phyloP scores from a whole-genome alignment of 2,329 filamentous ascomycete genomes.

The Nannizziopsis arthrosporioides region DNA sequence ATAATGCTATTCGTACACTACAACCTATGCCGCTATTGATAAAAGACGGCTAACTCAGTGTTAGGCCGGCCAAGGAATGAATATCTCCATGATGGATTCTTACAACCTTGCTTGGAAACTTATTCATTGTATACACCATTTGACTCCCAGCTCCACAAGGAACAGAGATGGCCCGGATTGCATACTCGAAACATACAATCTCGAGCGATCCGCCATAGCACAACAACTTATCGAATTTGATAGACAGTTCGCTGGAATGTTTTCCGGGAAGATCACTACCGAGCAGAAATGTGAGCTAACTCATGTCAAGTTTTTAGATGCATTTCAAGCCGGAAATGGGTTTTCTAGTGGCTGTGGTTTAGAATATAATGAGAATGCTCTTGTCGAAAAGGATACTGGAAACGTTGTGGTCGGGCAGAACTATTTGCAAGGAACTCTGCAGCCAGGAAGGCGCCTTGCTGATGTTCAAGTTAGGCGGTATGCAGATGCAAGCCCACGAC shows the following conservation, averaged over 20 bases:
- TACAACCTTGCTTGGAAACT: constrained; percentile 36
- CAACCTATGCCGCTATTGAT: neutral
- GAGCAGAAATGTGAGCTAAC: constrained; percentile 22
- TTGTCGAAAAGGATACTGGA: constrained; percentile 19
- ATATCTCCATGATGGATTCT: constrained; percentile 57
- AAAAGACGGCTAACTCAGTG: neutral
- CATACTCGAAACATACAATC: constrained; percentile 29
- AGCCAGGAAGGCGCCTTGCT: constrained; percentile 27
- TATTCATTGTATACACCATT: constrained; percentile 27
- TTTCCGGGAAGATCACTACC: constrained; percentile 28
- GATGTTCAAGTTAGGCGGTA: constrained; percentile 27
- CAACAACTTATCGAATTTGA: constrained; percentile 32
- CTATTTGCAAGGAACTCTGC: constrained; percentile 26
- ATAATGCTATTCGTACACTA: neutral
- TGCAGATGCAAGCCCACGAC: constrained; percentile 27
- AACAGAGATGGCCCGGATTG: constrained; percentile 13
- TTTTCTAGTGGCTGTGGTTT: constrained; percentile 33
- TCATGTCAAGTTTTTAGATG: constrained; percentile 27
- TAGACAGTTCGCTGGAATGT: constrained; percentile 30
- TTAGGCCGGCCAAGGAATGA: constrained; percentile 56
- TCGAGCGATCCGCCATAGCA: constrained; percentile 29
- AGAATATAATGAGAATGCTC: constrained; percentile 26
- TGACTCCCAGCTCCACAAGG: constrained; percentile 19
- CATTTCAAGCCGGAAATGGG: constrained; percentile 28
- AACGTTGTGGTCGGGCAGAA: constrained; percentile 25